Conservation (phyloP, 2,329 filamentous ascomycete species). For the Calonectria leucothoes region DNA sequence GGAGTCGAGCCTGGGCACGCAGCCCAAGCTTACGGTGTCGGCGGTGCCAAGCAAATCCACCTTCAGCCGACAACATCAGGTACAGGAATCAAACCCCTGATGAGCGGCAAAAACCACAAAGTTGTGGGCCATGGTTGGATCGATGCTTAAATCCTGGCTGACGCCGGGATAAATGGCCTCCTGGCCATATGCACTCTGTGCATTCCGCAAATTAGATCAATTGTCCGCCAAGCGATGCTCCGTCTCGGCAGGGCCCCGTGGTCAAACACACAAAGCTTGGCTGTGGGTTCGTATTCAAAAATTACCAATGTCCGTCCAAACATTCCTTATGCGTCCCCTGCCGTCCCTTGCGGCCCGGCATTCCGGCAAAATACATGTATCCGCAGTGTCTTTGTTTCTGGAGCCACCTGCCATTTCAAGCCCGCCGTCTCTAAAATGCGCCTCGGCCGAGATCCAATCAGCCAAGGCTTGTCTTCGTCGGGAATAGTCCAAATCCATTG, state of each 20-base stretch:
- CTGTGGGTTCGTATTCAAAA: slow-evolving; percentile 5
- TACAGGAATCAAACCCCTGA: not conserved
- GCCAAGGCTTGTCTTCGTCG: slow-evolving; percentile 2
- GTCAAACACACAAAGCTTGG: not conserved
- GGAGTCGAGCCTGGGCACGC: not conserved
- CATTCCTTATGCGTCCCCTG: not conserved
- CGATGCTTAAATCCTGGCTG: not conserved
- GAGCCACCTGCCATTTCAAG: not conserved
- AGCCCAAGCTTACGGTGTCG: not conserved
- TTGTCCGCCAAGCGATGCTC: not conserved
- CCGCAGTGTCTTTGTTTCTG: not conserved
- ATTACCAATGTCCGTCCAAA: not conserved
- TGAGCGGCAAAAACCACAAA: not conserved
- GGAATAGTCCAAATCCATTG: not conserved
- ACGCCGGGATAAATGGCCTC: not conserved
- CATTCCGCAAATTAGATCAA: not conserved
- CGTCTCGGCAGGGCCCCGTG: not conserved
- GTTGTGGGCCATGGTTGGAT: slow-evolving; percentile 6
- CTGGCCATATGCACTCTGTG: not conserved
- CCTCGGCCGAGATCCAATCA: not conserved
- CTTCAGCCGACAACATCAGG: not conserved
- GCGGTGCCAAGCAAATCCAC: slow-evolving; percentile 4
- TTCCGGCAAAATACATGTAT: not conserved
- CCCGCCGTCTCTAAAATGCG: not conserved
- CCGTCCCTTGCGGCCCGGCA: not conserved